Percentiles rank a stretch among this genome's conserved stretches.
Conservation (phyloP, 768 basidiomycete genomes). For the Auriculariales sp. region DNA sequence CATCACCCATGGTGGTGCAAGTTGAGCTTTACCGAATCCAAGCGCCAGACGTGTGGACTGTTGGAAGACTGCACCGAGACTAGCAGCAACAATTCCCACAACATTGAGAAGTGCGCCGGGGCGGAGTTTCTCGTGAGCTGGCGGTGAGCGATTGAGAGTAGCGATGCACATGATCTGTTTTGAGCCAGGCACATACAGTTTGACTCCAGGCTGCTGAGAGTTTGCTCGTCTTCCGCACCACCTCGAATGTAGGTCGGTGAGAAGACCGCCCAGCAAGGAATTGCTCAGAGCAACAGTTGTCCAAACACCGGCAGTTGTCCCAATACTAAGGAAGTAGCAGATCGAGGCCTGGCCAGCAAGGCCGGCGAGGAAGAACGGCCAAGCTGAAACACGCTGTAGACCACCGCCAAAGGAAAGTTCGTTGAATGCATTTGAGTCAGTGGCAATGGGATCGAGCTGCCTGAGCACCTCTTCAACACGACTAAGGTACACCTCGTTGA, state of each 20-base stretch:
- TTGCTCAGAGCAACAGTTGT: constrained; percentile 14
- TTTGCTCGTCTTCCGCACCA: too few species aligned
- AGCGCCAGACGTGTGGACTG: constrained; percentile 12
- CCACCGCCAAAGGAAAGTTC: too few species aligned
- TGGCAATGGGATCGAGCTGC: too few species aligned
- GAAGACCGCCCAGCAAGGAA: constrained; percentile 10
- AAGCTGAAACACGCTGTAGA: too few species aligned
- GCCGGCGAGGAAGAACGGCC: constrained; percentile 15
- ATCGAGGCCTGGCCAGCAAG: constrained; percentile 13
- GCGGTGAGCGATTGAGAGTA: constrained; percentile 15
- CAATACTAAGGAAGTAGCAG: constrained; percentile 16
- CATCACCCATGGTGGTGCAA: too few species aligned
- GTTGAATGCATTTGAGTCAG: too few species aligned
- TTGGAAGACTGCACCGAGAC: constrained; percentile 14
- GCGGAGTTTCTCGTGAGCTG: constrained; percentile 11
- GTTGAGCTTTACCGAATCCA: too few species aligned
- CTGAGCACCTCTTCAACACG: too few species aligned
- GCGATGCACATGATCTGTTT: constrained; percentile 17
- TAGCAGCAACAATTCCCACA: constrained; percentile 13
- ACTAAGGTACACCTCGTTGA: too few species aligned
- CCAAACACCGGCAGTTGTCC: constrained; percentile 16
- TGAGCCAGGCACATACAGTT: too few species aligned
- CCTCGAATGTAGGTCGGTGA: constrained; percentile 13
- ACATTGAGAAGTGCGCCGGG: constrained; percentile 13
- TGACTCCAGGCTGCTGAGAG: too few species aligned